phyloP scores from a whole-genome alignment of 768 basidiomycete genomes.

The Chalciporus piperatus region DNA sequence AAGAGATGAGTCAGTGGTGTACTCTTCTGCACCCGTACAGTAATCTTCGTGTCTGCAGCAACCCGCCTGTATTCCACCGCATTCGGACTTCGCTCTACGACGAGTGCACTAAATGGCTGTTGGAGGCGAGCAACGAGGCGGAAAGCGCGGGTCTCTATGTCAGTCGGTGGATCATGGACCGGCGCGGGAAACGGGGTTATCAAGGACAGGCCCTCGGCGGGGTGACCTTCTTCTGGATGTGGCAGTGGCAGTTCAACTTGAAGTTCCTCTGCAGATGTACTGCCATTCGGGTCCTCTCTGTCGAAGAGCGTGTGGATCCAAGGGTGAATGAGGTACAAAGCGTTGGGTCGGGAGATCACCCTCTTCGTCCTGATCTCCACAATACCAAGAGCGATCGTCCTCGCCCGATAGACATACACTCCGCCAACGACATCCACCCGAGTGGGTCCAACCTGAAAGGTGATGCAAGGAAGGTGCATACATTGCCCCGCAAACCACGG shows the following conservation, averaged over 20 bases:
- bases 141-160: slow-evolving; percentile 7
- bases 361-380: slow-evolving; percentile 1
- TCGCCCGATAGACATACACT: not conserved
- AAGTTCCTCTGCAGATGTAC: too few species aligned
- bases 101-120: slow-evolving; percentile 16
- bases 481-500: not conserved
- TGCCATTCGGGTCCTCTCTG: not conserved
- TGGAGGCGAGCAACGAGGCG: slow-evolving; percentile 11
- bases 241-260: too few species aligned
- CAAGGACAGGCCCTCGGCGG: too few species aligned
- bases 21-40: too few species aligned
- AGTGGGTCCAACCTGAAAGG: not conserved
- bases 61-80: too few species aligned
- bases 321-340: not conserved
- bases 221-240: not conserved
- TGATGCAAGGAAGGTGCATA: slow-evolving; percentile 1
- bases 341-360: not conserved
- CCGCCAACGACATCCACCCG: not conserved
- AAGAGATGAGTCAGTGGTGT: too few species aligned
- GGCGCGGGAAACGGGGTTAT: too few species aligned
- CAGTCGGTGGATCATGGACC: too few species aligned
- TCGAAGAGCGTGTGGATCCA: not conserved
- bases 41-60: too few species aligned
- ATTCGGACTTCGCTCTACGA: too few species aligned
- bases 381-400: not conserved